These are phyloP conservation scores for Citrus medica DNA, from an alignment of 345 rosid species.

Conservation along the genomic window DNA sequence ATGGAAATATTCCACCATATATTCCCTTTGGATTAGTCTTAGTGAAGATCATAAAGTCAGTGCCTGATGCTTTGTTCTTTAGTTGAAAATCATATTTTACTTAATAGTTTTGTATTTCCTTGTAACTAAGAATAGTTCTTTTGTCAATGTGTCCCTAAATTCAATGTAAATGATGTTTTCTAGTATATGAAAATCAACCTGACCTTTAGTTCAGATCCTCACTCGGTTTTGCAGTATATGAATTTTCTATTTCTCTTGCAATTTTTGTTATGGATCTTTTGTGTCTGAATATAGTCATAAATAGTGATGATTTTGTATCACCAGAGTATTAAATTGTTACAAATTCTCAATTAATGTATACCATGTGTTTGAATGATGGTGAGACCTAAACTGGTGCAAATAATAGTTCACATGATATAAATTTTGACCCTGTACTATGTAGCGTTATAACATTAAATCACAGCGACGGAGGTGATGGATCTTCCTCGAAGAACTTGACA, in stretches of 20 bases:
- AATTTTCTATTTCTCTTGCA: not conserved
- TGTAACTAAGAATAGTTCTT: not conserved
- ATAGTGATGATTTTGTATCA: not conserved
- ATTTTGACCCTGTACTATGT: not conserved
- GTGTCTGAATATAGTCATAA: not conserved
- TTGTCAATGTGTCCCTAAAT: not conserved
- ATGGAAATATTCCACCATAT: slow-evolving; percentile 40
- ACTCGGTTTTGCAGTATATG: not conserved
- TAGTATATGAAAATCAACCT: not conserved
- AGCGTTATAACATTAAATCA: too few relatives aligned
- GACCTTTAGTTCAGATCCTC: not conserved
- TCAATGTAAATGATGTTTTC: not conserved
- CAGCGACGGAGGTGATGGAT: not conserved
- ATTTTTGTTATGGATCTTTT: not conserved
- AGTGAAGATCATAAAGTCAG: slow-evolving; percentile 26
- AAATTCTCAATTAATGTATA: not conserved
- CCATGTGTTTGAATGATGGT: not conserved
- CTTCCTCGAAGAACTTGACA: not conserved
- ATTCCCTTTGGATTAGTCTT: slow-evolving; percentile 29
- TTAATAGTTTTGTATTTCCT: not conserved
- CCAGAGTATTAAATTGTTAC: not conserved
- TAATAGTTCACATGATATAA: not conserved
- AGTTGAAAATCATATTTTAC: slow-evolving; percentile 3
- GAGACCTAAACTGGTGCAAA: not conserved
- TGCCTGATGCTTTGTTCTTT: slow-evolving; percentile 18